Evolutionary conservation across 2,329 filamentous ascomycete genomes (phyloP).

Genomic region (Pseudogymnoascus pannorum): DNA sequence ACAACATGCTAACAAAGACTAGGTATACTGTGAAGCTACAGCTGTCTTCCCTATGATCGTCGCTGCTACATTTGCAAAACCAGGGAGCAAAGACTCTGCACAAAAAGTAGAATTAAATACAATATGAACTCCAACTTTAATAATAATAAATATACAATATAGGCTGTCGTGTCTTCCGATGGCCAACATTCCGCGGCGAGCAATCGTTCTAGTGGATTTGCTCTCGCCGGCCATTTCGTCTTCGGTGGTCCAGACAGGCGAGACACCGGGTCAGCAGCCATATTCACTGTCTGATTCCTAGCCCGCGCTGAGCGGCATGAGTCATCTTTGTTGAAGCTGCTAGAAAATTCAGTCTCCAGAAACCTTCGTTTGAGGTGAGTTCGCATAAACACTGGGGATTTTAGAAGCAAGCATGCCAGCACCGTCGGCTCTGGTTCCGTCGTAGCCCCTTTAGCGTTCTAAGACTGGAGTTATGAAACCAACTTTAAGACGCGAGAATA

Average conservation of each 20-base stretch:
- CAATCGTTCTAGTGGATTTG: not conserved
- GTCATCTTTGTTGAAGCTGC: not conserved
- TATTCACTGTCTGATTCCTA: not conserved
- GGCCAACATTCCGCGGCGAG: not conserved
- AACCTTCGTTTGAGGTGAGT: not conserved
- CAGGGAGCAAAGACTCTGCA: constrained; percentile 2
- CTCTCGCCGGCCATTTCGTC: not conserved
- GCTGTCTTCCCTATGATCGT: constrained; percentile 60
- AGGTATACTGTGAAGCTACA: constrained; percentile 60
- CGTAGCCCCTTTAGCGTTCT: not conserved
- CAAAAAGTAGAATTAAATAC: constrained; percentile 9
- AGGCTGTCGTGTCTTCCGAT: not conserved
- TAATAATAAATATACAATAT: not conserved
- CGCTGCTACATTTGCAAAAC: constrained; percentile 58
- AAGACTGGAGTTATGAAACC: not conserved
- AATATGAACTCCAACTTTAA: not conserved
- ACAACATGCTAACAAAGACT: constrained; percentile 5
- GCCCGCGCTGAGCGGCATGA: not conserved
- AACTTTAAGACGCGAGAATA: not conserved
- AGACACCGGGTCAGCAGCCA: not conserved
- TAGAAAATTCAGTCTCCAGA: not conserved
- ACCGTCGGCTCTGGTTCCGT: not conserved
- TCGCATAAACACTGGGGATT: not conserved
- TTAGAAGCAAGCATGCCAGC: too few relatives aligned
- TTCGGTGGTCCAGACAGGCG: not conserved